phyloP scores from a whole-genome alignment of 2,329 filamentous ascomycete species.

The Hymenoscyphus repandus region DNA sequence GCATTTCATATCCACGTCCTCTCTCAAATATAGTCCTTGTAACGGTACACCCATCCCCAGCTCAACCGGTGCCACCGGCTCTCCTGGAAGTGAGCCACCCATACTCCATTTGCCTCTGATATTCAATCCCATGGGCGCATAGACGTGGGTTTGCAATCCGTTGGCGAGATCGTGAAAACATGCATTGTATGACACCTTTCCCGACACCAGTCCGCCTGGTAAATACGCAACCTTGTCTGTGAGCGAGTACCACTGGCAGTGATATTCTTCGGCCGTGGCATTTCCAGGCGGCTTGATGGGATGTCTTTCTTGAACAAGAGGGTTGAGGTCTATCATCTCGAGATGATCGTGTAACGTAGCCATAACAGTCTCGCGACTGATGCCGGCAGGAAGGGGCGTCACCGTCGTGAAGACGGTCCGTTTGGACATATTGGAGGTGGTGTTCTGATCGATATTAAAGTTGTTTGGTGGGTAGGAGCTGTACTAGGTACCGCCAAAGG shows the following conservation, averaged over 20 bases:
- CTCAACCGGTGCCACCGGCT: slow-evolving; percentile 60
- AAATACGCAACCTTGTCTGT: slow-evolving; percentile 74
- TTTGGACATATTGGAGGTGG: slow-evolving; percentile 24
- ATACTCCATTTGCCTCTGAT: slow-evolving; percentile 76
- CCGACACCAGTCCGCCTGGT: slow-evolving; percentile 56
- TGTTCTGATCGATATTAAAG: not conserved
- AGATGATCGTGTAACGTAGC: slow-evolving; percentile 71
- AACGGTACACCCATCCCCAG: slow-evolving; percentile 60
- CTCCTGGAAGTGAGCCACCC: slow-evolving; percentile 65
- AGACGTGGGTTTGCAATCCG: slow-evolving; percentile 77
- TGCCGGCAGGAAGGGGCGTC: slow-evolving; percentile 66
- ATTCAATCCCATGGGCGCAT: slow-evolving; percentile 75
- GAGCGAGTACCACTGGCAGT: slow-evolving; percentile 71
- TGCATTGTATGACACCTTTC: slow-evolving; percentile 71
- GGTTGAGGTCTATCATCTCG: slow-evolving; percentile 85
- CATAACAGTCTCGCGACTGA: slow-evolving; percentile 66
- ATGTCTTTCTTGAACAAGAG: slow-evolving; percentile 69
- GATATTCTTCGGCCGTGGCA: slow-evolving; percentile 64
- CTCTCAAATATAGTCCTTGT: slow-evolving; percentile 72
- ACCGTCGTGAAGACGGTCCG: slow-evolving; percentile 66
- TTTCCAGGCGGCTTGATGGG: slow-evolving; percentile 62
- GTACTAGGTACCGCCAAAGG: too few relatives aligned
- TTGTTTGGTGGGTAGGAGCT: too few relatives aligned
- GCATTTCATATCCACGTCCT: slow-evolving; percentile 80
- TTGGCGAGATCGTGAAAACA: slow-evolving; percentile 71